These are phyloP conservation scores for Coemansia sp. DNA, from an alignment of 192 early-diverging fungal genomes.

Conservation along the genomic window DNA sequence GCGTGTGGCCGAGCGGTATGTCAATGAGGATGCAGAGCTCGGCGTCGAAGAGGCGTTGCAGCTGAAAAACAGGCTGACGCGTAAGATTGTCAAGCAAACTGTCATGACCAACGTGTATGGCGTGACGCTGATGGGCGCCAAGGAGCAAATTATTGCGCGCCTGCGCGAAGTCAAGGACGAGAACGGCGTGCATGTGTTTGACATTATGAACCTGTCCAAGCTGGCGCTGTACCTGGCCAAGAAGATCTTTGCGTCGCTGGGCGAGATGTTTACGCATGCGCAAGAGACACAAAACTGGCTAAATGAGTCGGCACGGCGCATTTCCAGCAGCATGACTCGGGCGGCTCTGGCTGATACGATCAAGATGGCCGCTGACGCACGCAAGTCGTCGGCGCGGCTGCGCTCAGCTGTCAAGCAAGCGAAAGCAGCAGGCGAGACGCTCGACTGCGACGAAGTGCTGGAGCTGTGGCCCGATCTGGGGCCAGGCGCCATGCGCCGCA, in stretches of 20 bases:
- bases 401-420: conserved; percentile 22
- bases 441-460: conserved; percentile 22
- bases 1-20: conserved; percentile 63
- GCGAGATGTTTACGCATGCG: conserved; percentile 88
- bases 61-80: conserved; percentile 69
- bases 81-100: conserved; percentile 98
- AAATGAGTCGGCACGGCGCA: conserved; percentile 78
- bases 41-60: conserved; percentile 66
- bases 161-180: conserved; percentile 77
- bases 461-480: conserved; percentile 40
- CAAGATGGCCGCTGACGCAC: conserved; percentile 26
- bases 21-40: conserved; percentile 66
- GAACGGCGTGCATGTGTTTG: conserved; percentile 62
- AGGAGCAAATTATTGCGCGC: conserved; percentile 79
- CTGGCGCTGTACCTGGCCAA: conserved; percentile 75
- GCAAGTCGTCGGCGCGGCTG: conserved; percentile 30
- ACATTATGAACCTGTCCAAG: conserved; percentile 13
- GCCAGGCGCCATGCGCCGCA: conserved; percentile 31
- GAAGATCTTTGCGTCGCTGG: conserved; percentile 81
- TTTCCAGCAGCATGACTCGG: conserved; percentile 75
- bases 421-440: conserved; percentile 4
- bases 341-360: conserved; percentile 48
- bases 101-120: conserved; percentile 99
- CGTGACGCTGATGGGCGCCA: conserved; percentile 93
- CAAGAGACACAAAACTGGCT: conserved; percentile 92